Evolutionary conservation across 2,329 filamentous ascomycete genomes (phyloP).

Genomic region (Hymenoscyphus occultus): DNA sequence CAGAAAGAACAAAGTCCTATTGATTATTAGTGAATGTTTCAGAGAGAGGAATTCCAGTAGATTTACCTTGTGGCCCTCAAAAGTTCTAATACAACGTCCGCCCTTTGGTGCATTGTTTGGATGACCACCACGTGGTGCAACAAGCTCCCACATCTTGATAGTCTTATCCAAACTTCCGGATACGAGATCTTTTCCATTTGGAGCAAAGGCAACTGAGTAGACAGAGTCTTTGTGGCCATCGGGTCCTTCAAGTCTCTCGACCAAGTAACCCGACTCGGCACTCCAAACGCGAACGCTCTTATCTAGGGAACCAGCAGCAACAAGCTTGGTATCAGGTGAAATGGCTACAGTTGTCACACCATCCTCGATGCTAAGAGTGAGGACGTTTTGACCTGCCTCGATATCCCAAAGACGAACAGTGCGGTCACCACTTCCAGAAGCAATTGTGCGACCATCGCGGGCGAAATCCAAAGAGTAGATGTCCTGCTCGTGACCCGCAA

Average conservation of each 20-base stretch:
- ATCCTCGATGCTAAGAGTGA: conserved; percentile 90
- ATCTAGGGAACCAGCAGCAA: conserved; percentile 91
- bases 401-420: conserved; percentile 97
- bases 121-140: conserved; percentile 64
- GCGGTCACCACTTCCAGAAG: conserved; percentile 90
- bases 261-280: conserved; percentile 76
- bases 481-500: conserved; percentile 96
- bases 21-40: conserved; percentile 22
- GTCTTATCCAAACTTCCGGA: conserved; percentile 96
- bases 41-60: neutral
- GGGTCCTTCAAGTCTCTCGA: conserved; percentile 87
- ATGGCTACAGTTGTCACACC: conserved; percentile 97
- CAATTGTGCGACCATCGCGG: conserved; percentile 88
- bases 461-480: conserved; percentile 97
- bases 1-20: conserved; percentile 92
- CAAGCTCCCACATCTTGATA: conserved; percentile 98
- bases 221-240: conserved; percentile 97
- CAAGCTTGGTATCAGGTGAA: conserved; percentile 89
- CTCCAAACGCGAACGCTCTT: conserved; percentile 99
- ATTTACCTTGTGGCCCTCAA: conserved; percentile 88
- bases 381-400: conserved; percentile 74
- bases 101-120: conserved; percentile 69
- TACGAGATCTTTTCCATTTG: conserved; percentile 87
- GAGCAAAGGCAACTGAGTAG: conserved; percentile 94
- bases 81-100: conserved; percentile 93